Percentiles rank a stretch among this genome's conserved stretches.
Evolutionary conservation across 1,284 basidiomycete species (phyloP).

Genomic region (Thecaphora thlaspeos): DNA sequence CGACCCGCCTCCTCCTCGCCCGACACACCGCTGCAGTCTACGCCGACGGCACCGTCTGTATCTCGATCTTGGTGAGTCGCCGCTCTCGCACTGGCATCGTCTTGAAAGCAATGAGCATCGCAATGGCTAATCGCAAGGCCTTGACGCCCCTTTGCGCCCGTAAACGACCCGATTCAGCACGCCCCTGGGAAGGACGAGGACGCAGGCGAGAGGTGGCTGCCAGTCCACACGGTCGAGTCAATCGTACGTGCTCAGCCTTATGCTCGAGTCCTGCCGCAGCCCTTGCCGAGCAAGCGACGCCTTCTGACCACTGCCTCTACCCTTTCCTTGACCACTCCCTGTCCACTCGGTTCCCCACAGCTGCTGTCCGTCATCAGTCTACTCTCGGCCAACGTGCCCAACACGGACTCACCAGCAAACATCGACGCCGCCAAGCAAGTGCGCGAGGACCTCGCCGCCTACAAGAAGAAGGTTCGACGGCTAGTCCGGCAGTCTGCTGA

Average conservation of each 20-base stretch:
- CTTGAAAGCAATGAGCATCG: too few relatives aligned
- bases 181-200: conserved; percentile 95
- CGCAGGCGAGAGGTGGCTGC: conserved; percentile 94
- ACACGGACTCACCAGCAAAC: conserved; percentile 92
- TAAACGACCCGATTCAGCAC: too few relatives aligned
- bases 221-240: conserved; percentile 93
- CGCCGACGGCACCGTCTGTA: conserved; percentile 82
- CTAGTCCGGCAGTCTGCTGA: conserved; percentile 54
- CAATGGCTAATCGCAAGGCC: too few relatives aligned
- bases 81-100: not conserved
- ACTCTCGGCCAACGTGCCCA: conserved; percentile 85
- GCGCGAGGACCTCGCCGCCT: conserved; percentile 51
- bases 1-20: not conserved
- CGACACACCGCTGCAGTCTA: conserved; percentile 67
- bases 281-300: not conserved
- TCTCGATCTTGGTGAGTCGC: conserved; percentile 78
- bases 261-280: too few relatives aligned
- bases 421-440: conserved; percentile 71
- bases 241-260: conserved; percentile 69
- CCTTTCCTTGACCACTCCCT: conserved; percentile 1
- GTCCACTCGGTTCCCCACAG: conserved; percentile 61
- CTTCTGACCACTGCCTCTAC: not conserved
- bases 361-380: conserved; percentile 94
- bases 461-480: conserved; percentile 55
- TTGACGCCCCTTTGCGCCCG: too few relatives aligned